Evolutionary conservation across 164 flowering plant species (phyloP), one percentile per base, ranked within the genome.

Genomic region (Tetrastigma voinierianum): DNA sequence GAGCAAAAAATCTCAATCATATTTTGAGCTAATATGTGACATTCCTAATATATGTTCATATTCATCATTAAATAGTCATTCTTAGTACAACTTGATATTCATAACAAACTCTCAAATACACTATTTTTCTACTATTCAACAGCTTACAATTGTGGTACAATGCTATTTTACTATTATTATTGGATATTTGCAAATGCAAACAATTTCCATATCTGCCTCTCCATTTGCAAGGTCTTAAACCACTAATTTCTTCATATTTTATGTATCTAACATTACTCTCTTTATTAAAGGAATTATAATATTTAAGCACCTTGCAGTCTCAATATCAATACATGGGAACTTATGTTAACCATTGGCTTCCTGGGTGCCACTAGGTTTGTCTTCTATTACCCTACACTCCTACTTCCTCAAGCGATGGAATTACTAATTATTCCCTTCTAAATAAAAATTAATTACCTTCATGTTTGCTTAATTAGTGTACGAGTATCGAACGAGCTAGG

Each of bases 121-220:
- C 46, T 19, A 8, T 47, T 9, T 57, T 57, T 19, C 18, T 23
- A 14, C 8, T 24, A 8, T 51, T 45, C 10, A 11, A 52, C 61
- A 77, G 80, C 72, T 64, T 77, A 45, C 74, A 73, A 64, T 19
- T 73, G 6, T 77, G 80, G 80, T 78, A 78, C 70, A 64, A 61
- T 62, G 57, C 78, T 44, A 18, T 74, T 61, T 55, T 77, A 10
- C 73, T 77, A 10, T 48, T 77, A 24, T 4, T 77, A 71, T 78
- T 10, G 81, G 81, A 46, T 71, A 74, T 40, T 64, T 74, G 75
- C 61, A 61, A 71, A 77, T 68, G 81, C 81, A n/a, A 2, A 59
- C 62, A 4, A 53, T 55, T 51, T 73, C 67, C 3, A 66, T 77
- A 25, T 71, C 78, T 46, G 78, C 81, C 0, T 77, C 64, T 77